Percentiles rank a stretch among this genome's conserved stretches.
These are phyloP conservation scores for Excoecaria agallocha DNA, from an alignment of 345 rosid species.

Conservation along the genomic window DNA sequence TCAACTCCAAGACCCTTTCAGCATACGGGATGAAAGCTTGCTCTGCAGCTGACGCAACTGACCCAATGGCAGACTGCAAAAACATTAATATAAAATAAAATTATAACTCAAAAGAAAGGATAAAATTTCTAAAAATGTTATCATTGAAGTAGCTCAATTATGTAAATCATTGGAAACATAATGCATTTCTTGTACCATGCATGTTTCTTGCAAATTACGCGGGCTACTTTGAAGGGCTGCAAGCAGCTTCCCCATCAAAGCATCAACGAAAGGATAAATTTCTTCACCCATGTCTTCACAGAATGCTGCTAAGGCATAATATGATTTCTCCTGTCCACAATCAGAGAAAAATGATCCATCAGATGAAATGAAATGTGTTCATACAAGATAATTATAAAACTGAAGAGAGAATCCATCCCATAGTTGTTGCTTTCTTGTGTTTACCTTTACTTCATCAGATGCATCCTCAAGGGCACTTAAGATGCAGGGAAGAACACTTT, in stretches of 20 bases:
- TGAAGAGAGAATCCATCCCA: slow-evolving; percentile 4
- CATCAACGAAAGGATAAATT: slow-evolving; percentile 85
- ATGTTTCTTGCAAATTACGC: slow-evolving; percentile 94
- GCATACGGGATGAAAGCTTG: slow-evolving; percentile 97
- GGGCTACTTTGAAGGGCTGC: slow-evolving; percentile 76
- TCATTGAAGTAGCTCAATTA: slow-evolving; percentile 1
- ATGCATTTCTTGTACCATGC: slow-evolving; percentile 66
- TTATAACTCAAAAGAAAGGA: neutral
- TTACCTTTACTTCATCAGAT: slow-evolving; percentile 97
- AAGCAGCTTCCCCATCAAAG: slow-evolving; percentile 86
- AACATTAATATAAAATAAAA: slow-evolving; percentile 16
- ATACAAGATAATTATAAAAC: slow-evolving; percentile 3
- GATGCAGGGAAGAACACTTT: slow-evolving; percentile 86
- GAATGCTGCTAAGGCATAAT: slow-evolving; percentile 96
- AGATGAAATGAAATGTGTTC: neutral
- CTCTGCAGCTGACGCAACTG: slow-evolving; percentile 97
- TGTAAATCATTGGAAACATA: neutral
- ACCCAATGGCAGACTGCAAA: slow-evolving; percentile 94
- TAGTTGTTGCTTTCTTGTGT: slow-evolving; percentile 8
- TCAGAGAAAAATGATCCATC: slow-evolving; percentile 7
- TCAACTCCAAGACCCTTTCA: slow-evolving; percentile 78
- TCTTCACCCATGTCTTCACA: slow-evolving; percentile 99
- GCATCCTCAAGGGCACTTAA: slow-evolving; percentile 87
- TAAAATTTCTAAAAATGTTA: neutral
- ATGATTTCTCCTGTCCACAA: slow-evolving; percentile 79